Evolutionary conservation across 1,284 basidiomycete genomes (phyloP), one percentile per base, ranked within the genome.

Genomic region (Ustilago lituana): DNA sequence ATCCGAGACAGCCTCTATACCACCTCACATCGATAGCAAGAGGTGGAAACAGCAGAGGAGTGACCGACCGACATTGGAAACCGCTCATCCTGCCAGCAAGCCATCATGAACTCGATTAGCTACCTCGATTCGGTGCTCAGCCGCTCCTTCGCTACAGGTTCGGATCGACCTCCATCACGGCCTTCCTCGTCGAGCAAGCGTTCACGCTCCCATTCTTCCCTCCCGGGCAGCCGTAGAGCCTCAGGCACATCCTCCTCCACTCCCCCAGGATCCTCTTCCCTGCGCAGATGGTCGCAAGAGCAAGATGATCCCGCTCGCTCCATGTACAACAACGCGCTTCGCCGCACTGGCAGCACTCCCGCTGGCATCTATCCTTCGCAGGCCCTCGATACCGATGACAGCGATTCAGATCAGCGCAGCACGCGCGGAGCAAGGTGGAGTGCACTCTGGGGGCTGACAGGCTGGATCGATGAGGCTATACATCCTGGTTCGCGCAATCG

Each of bases 81-180:
- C n/a, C n/a, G n/a, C n/a, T n/a, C n/a, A n/a, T n/a, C n/a, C n/a
- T n/a, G n/a, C n/a, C n/a, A n/a, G n/a, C n/a, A n/a, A n/a, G n/a
- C 46, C 32, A 55, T 22, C 15, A 77, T 77, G 75, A 77, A 77
- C 47, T 77, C 75, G 36, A 67, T 77, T 48, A 73, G 55, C 57
- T 75, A 76, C 44, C 64, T 77, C 56, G 75, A 77, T 49, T 75
- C 75, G 40, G 63, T 77, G 20, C 64, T 77, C 22, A 71, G 70
- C 33, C 65, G 75, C 7, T 77, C 75, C 4, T 61, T 77, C 39
- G 60, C 51, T 1, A 40, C 55, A 26, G 31, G 50, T 5, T 32
- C 68, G 9, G 52, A 69, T 27, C 65, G 37, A 39, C 54, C 41
- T 8, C 27, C 43, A 50, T 57, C 51, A 23, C 50, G 49, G 12